Conservation (phyloP, 768 basidiomycete genomes). For the Suillus bovinus region DNA sequence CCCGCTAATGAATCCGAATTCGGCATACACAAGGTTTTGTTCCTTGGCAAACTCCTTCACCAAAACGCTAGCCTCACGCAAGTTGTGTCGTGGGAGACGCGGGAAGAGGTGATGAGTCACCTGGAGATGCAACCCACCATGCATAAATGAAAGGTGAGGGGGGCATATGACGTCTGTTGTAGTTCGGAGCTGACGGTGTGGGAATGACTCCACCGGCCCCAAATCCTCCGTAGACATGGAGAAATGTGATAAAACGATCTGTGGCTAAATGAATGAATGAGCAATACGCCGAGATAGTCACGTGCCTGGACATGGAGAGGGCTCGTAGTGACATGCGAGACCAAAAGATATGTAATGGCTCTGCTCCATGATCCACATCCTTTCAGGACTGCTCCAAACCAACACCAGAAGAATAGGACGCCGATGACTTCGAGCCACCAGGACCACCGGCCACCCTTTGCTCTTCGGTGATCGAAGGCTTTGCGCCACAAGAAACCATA, state of each 20-base stretch:
- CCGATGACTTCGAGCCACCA: slow-evolving; percentile 77
- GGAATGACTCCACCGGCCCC: slow-evolving; percentile 89
- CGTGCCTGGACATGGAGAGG: slow-evolving; percentile 93
- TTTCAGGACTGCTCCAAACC: slow-evolving; percentile 74
- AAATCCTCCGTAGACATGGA: slow-evolving; percentile 92
- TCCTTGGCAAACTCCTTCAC: slow-evolving; percentile 90
- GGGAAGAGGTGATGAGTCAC: slow-evolving; percentile 98
- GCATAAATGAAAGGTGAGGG: slow-evolving; percentile 80
- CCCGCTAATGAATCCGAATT: slow-evolving; percentile 87
- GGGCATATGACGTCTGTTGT: slow-evolving; percentile 94
- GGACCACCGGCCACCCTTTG: slow-evolving; percentile 73
- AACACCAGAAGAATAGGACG: slow-evolving; percentile 83
- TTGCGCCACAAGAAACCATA: slow-evolving; percentile 73
- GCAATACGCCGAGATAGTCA: slow-evolving; percentile 10
- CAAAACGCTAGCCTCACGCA: slow-evolving; percentile 75
- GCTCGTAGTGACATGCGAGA: slow-evolving; percentile 84
- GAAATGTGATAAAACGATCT: slow-evolving; percentile 98
- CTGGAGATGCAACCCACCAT: slow-evolving; percentile 97
- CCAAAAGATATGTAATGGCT: slow-evolving; percentile 71
- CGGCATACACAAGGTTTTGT: slow-evolving; percentile 82
- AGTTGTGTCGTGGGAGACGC: slow-evolving; percentile 90
- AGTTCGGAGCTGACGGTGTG: slow-evolving; percentile 93
- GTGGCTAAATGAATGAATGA: not conserved
- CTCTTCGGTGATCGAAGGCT: slow-evolving; percentile 61
- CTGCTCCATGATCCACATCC: slow-evolving; percentile 73